Conservation (phyloP, 495 filamentous ascomycete genomes). For the Hypoxylon rickii region DNA sequence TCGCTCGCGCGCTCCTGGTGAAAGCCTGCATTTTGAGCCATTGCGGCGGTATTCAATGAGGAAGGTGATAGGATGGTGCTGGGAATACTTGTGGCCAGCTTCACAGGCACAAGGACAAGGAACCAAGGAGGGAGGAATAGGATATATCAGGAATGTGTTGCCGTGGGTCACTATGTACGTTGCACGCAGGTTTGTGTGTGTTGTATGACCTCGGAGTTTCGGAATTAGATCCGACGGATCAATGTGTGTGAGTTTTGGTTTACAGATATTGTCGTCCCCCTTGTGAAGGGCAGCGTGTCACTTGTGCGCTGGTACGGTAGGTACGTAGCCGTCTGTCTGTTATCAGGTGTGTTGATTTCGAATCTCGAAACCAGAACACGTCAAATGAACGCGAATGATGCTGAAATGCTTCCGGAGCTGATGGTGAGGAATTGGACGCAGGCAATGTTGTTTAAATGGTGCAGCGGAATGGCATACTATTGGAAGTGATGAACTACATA, state of each 20-base stretch:
- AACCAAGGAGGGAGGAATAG: neutral
- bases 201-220: slow-evolving; percentile 20
- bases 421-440: too few species aligned
- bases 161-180: slow-evolving; percentile 7
- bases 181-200: neutral
- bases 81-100: neutral
- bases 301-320: too few species aligned
- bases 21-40: slow-evolving; percentile 9
- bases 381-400: too few species aligned
- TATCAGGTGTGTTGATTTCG: too few species aligned
- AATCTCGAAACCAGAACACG: too few species aligned
- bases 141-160: slow-evolving; percentile 3
- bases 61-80: neutral
- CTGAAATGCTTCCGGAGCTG: too few species aligned
- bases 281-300: too few species aligned
- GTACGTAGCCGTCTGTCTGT: too few species aligned
- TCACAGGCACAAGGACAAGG: slow-evolving; percentile 5
- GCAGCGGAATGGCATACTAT: too few species aligned
- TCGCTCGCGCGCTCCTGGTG: slow-evolving; percentile 18
- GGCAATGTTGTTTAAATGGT: too few species aligned
- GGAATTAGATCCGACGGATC: slow-evolving; percentile 11
- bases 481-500: too few species aligned
- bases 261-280: too few species aligned
- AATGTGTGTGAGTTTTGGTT: slow-evolving; percentile 9
- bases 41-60: neutral